Base-by-base conservation (phyloP, 768 basidiomycete species). In the Russula dissimulans region DNA sequence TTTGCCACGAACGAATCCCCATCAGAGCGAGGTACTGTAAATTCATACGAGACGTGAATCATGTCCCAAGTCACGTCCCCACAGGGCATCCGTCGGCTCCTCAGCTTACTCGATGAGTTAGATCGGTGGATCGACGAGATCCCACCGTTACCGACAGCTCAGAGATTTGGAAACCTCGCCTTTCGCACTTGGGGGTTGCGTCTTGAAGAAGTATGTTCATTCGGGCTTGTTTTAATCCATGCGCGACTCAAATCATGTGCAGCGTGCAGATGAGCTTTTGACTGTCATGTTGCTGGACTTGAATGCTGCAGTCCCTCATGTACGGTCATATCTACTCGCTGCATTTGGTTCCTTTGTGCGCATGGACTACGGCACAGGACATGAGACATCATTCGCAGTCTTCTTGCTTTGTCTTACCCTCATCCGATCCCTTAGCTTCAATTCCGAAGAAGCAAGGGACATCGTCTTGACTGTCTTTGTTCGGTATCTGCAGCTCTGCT, bases 301-400 rank as follows among this genome's bases (percentile, higher is more conserved):
- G 43, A 69, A 69, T 18, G 62, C 71, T 15, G 79, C 77, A 7
- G 75, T 84, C 41, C 84, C 85, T 2, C 82, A 86, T 57, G 69
- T 97, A 54, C 81, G 83, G 39, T 91, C 93, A 1, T 89, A 95
- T 65, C 72, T 97, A 34, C 67, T 88, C 56, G 77, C 83, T 3
- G 87, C 93, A 1, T 97, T 98, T 71, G 97, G 97, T 8, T 93
- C 89, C 4, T 88, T 91, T 67, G 79, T 81, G 12, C 83, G 97
- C 56, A 84, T 98, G 75, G 97, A 99, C 76, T 98, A 97, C 69
- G 95, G 97, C 1, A 93, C 91, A 4, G 97, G 97, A 1, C 97
- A 99, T 67, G 97, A 98, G 75, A 81, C 91, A 0, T 86, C 89
- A 0, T 97, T 97, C 69, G 82, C 81, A 7, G 74, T 95, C 17